Evolutionary conservation across 2,329 filamentous ascomycete genomes (phyloP), one percentile per base, ranked within the genome.

Genomic region (Hymenotorrendiella dingleyae): DNA sequence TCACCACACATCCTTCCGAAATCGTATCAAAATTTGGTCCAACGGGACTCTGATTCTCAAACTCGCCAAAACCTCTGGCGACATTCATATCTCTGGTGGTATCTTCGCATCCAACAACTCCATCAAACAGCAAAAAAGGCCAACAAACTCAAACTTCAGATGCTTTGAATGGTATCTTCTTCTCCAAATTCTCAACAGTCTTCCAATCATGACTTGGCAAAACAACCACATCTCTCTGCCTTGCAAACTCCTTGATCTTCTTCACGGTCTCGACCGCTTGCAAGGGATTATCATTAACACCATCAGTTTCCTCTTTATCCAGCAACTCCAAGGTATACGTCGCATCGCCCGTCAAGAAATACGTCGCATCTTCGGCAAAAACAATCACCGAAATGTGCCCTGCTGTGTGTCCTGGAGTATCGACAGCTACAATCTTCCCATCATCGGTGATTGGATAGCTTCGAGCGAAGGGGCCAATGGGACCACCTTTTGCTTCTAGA

Each of bases 91-190:
- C n/a, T n/a, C n/a, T n/a, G n/a, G n/a, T n/a, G n/a, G n/a, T n/a
- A n/a, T n/a, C n/a, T n/a, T n/a, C n/a, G n/a, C n/a, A n/a, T n/a
- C n/a, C n/a, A n/a, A n/a, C n/a, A n/a, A n/a, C n/a, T n/a, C n/a
- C n/a, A n/a, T n/a, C n/a, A n/a, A n/a, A n/a, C n/a, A n/a, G n/a
- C n/a, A n/a, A n/a, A n/a, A n/a, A n/a, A n/a, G 8, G 27, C 4
- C 27, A 29, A 29, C 12, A 32, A 32, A 32, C 14, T 32, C 29
- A 10, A 8, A 16, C 9, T 35, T 80, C 65, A 95, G 90, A 32
- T 95, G 71, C 4, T 88, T 88, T 36, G 85, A 39, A 49, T 16
- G 32, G 29, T 4, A 16, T 29, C 30, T 19, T 40, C 38, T 37
- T 37, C 28, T 40, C 35, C 37, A 46, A 32, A 14, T 24, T 26